phyloP scores from a whole-genome alignment of 805 yeast species.

The Kuraishia piskuri region DNA sequence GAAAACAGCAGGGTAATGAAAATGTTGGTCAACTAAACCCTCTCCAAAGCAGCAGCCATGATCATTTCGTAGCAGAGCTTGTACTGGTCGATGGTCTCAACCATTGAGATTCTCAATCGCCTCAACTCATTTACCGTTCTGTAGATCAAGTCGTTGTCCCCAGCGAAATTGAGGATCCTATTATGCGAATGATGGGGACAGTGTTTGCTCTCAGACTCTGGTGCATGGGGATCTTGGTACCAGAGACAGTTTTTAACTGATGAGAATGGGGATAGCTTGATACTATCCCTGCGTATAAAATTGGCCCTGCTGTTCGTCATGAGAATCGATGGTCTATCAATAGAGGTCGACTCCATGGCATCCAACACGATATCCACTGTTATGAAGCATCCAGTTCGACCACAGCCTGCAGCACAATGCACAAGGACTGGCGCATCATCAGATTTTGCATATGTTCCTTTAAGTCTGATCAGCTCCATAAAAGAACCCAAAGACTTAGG shows the following conservation, averaged over 20 bases:
- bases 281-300: neutral
- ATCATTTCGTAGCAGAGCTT: slow-evolving; percentile 63
- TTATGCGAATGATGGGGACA: neutral
- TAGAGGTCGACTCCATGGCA: neutral
- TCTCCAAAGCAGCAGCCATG: slow-evolving; percentile 5
- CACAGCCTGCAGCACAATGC: slow-evolving; percentile 97
- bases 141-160: slow-evolving; percentile 45
- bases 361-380: slow-evolving; percentile 30
- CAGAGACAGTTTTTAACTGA: neutral
- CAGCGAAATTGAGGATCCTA: slow-evolving; percentile 10
- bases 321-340: neutral
- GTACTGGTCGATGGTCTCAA: slow-evolving; percentile 71
- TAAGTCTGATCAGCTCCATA: slow-evolving; percentile 24
- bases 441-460: slow-evolving; percentile 11
- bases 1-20: neutral
- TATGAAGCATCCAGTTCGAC: slow-evolving; percentile 85
- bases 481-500: slow-evolving; percentile 25
- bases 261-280: neutral
- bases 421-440: slow-evolving; percentile 47
- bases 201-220: neutral
- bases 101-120: slow-evolving; percentile 75
- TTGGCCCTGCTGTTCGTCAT: neutral
- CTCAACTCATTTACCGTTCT: slow-evolving; percentile 59
- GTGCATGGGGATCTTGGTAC: neutral
- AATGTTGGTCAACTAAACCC: neutral